phyloP scores from a whole-genome alignment of 2,329 filamentous ascomycete genomes.

The Aspergillus quadricinctus region DNA sequence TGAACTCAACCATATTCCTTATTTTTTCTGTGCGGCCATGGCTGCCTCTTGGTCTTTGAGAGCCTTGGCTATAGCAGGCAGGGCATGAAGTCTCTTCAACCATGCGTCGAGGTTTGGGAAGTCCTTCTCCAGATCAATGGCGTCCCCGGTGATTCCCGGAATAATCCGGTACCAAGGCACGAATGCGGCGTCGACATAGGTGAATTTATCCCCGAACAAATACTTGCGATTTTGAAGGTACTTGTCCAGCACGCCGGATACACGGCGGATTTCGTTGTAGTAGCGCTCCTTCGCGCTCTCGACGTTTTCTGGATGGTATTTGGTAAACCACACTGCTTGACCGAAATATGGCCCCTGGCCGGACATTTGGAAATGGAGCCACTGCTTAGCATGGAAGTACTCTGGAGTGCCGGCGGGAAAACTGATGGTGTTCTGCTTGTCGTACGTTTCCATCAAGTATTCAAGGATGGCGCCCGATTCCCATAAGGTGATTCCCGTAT shows the following conservation, averaged over 20 bases:
- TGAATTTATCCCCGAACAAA: slow-evolving; percentile 42
- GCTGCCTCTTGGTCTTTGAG: slow-evolving; percentile 9
- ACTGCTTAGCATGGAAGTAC: slow-evolving; percentile 38
- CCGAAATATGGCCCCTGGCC: slow-evolving; percentile 50
- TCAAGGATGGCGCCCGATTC: slow-evolving; percentile 44
- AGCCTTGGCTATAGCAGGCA: slow-evolving; percentile 22
- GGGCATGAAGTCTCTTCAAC: slow-evolving; percentile 25
- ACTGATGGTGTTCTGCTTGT: slow-evolving; percentile 36
- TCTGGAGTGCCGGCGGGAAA: slow-evolving; percentile 22
- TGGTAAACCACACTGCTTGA: slow-evolving; percentile 42
- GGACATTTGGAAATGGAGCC: slow-evolving; percentile 43
- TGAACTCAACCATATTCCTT: not conserved
- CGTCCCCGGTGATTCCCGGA: slow-evolving; percentile 3
- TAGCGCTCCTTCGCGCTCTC: slow-evolving; percentile 44
- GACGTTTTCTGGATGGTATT: slow-evolving; percentile 41
- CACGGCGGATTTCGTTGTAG: slow-evolving; percentile 41
- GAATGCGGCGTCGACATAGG: slow-evolving; percentile 42
- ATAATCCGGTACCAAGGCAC: slow-evolving; percentile 32
- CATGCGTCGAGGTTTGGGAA: slow-evolving; percentile 28
- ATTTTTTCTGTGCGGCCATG: not conserved
- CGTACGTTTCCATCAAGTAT: slow-evolving; percentile 44
- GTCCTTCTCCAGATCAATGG: slow-evolving; percentile 25
- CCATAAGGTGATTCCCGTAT: slow-evolving; percentile 39
- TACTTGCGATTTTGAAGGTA: slow-evolving; percentile 34
- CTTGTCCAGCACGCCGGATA: slow-evolving; percentile 43